These are phyloP conservation scores for Luffa acutangula DNA, from an alignment of 306 rosid species.

Conservation along the genomic window DNA sequence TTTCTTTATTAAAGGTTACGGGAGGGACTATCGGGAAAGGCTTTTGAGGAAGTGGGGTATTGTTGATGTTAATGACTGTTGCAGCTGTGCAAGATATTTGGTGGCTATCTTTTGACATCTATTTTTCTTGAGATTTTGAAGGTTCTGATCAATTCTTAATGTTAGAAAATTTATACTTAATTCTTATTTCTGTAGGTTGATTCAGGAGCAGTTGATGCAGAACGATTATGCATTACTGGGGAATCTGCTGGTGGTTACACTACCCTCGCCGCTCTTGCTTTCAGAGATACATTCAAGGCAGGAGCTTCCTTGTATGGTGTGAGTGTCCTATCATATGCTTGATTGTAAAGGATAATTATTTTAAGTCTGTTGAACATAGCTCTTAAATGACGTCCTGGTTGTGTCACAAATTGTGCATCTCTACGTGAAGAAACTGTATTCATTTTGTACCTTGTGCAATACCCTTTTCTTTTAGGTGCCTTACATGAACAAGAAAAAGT, in stretches of 20 bases:
- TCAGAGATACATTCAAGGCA: constrained; percentile 60
- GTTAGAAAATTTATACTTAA: neutral
- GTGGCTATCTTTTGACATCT: constrained; percentile 24
- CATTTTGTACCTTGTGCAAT: neutral
- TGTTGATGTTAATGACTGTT: constrained; percentile 92
- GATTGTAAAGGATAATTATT: neutral
- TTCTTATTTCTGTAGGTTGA: constrained; percentile 40
- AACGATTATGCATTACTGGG: constrained; percentile 76
- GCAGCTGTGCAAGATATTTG: constrained; percentile 83
- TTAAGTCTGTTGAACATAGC: neutral
- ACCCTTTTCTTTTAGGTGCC: neutral
- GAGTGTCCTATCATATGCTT: constrained; percentile 29
- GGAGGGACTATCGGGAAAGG: constrained; percentile 81
- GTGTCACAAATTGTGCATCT: neutral
- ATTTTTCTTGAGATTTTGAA: neutral
- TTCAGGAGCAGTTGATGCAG: constrained; percentile 63
- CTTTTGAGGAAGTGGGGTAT: constrained; percentile 77
- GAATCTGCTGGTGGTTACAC: constrained; percentile 98
- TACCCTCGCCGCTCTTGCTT: constrained; percentile 83
- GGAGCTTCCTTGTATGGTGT: constrained; percentile 93
- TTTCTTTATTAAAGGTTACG: constrained; percentile 48
- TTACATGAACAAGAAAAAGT: neutral
- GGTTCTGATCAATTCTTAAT: constrained; percentile 7
- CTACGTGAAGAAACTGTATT: neutral
- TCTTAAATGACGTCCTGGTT: neutral